phyloP scores from a whole-genome alignment of 2,329 filamentous ascomycete genomes.

The Colletotrichum cereale region DNA sequence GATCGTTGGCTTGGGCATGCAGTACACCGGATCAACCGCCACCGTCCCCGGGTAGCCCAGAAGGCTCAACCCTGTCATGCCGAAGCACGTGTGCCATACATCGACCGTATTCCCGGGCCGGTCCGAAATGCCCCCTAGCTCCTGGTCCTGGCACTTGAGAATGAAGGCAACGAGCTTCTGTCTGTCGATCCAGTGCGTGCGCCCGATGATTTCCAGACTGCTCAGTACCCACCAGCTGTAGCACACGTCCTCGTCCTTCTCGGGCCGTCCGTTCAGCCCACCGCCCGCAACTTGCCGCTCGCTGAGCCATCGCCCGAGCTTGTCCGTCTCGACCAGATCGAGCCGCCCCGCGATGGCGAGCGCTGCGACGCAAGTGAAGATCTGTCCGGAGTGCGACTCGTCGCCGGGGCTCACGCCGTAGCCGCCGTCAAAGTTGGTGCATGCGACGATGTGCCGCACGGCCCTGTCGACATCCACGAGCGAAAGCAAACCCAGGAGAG shows the following conservation, averaged over 20 bases:
- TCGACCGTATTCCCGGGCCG: conserved; percentile 95
- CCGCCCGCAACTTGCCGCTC: conserved; percentile 90
- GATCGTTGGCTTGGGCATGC: conserved; percentile 78
- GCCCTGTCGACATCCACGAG: conserved; percentile 85
- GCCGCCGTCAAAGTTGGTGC: conserved; percentile 93
- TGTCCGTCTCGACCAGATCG: conserved; percentile 85
- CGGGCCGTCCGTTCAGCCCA: conserved; percentile 92
- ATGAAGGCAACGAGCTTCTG: conserved; percentile 86
- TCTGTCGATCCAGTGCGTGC: conserved; percentile 93
- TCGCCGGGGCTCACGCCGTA: conserved; percentile 91
- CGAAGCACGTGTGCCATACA: conserved; percentile 95
- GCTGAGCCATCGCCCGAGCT: conserved; percentile 89
- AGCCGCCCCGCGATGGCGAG: conserved; percentile 85
- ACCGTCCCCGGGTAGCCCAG: conserved; percentile 81
- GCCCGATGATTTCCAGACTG: conserved; percentile 89
- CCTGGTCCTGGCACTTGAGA: conserved; percentile 86
- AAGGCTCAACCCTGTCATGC: conserved; percentile 87
- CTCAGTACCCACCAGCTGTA: conserved; percentile 99
- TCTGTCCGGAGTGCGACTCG: conserved; percentile 94
- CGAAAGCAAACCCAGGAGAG: conserved; percentile 80
- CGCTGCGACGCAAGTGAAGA: conserved; percentile 93
- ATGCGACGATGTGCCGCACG: conserved; percentile 82
- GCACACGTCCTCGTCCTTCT: conserved; percentile 96
- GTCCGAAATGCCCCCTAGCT: conserved; percentile 88
- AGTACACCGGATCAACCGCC: conserved; percentile 90